These are phyloP conservation scores for Coemansia sp. DNA, from an alignment of 192 early-diverging fungal genomes.

Conservation along the genomic window DNA sequence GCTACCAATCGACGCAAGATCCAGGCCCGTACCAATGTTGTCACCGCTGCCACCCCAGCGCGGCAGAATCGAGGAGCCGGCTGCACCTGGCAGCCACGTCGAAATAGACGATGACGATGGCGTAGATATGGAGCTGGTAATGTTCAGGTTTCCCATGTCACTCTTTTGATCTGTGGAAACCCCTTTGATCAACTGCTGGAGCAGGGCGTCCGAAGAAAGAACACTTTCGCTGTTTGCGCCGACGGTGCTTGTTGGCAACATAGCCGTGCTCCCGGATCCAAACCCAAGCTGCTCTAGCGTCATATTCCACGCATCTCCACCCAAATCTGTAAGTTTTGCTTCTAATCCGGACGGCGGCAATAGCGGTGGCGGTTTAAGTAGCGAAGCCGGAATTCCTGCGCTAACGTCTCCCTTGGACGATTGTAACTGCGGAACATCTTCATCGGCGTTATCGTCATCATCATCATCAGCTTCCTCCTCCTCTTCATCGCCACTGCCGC, in stretches of 20 bases:
- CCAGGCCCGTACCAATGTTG: not conserved
- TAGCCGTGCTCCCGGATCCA: constrained; percentile 1
- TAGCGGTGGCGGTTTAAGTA: constrained; percentile 5
- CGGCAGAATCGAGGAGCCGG: constrained; percentile 18
- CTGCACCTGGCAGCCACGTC: constrained; percentile 19
- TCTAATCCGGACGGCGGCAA: not conserved
- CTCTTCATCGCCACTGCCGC: not conserved
- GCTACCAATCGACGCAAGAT: not conserved
- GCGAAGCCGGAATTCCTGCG: not conserved
- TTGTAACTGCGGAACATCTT: not conserved
- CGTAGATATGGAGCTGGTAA: not conserved
- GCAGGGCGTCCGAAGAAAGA: constrained; percentile 32
- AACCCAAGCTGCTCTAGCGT: constrained; percentile 42
- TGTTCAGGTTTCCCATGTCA: not conserved
- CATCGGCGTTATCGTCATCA: constrained; percentile 4
- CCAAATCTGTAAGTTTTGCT: constrained; percentile 1
- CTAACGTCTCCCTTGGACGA: not conserved
- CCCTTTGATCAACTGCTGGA: constrained; percentile 44
- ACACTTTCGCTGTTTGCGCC: not conserved
- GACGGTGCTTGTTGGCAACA: not conserved
- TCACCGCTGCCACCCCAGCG: constrained; percentile 11
- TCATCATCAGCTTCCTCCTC: not conserved
- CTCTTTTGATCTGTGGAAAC: constrained; percentile 8
- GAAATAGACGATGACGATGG: constrained; percentile 8
- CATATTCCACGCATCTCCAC: constrained; percentile 22